Base-by-base conservation (phyloP, 2,329 filamentous ascomycete species). In the Hypoxylon sp. region DNA sequence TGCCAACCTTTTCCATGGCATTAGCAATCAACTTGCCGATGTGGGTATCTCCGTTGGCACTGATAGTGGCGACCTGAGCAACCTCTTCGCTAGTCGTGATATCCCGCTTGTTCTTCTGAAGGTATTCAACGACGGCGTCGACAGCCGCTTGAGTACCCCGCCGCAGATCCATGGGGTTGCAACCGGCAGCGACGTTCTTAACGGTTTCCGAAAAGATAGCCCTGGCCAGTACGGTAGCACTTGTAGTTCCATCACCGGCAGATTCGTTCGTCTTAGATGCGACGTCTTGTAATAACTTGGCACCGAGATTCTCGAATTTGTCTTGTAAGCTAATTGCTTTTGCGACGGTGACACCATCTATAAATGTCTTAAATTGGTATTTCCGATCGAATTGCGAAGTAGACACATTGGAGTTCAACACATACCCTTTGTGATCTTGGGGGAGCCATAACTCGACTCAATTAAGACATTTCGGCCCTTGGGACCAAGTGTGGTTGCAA, bases 161-260 rank as follows among this genome's bases (percentile, higher is more conserved):
- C 82, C 96, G 92, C 79, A 99, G 89, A 80, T 99, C 96, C 96
- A 99, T 98, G 74, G 96, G 96, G 87, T 99, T 99, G 92, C 96
- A 99, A 80, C 96, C 96, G 72, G 96, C 96, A 74, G 96, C 96
- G 73, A 99, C 96, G 82, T 99, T 99, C 92, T 99, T 99, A 81
- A 98, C 96, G 61, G 95, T 98, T 89, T 99, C 96, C 83, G 96
- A 97, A 90, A 99, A 99, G 85, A 99, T 99, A 81, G 94, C 93
- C 77, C 94, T 93, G 76, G 94, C 96, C 75, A 99, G 93, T 75
- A 98, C 96, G 72, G 96, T 99, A 73, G 96, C 96, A 74, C 94
- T 97, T 74, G 96, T 99, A 77, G 96, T 99, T 84, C 96, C 96
- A 82, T 99, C 96, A 91, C 96, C 96, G 75, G 96, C 96, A 76